Evolutionary conservation across 352 stramenopile species (phyloP).

Genomic region (Phytophthora cactorum): DNA sequence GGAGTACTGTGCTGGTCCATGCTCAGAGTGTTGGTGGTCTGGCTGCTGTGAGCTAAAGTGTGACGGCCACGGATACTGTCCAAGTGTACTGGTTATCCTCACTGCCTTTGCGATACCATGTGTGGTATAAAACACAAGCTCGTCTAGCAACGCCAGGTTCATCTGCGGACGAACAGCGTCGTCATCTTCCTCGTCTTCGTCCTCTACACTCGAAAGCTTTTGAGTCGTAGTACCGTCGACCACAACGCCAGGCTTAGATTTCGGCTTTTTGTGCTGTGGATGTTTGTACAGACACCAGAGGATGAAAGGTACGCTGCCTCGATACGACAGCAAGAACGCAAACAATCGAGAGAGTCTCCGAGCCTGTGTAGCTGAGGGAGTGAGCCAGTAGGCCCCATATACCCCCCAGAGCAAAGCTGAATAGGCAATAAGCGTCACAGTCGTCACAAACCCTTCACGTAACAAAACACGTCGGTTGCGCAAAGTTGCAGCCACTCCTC

Average conservation of each 20-base stretch:
- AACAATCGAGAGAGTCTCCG: constrained; percentile 62
- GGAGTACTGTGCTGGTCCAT: constrained; percentile 29
- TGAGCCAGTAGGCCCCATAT: constrained; percentile 73
- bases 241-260: constrained; percentile 30
- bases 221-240: constrained; percentile 17
- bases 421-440: constrained; percentile 72
- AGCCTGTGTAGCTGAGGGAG: constrained; percentile 29
- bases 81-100: constrained; percentile 33
- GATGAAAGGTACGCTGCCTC: constrained; percentile 71
- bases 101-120: constrained; percentile 73
- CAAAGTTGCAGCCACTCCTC: constrained; percentile 65
- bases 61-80: constrained; percentile 20
- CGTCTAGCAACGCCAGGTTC: constrained; percentile 77
- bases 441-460: constrained; percentile 77
- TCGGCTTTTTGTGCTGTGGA: constrained; percentile 23
- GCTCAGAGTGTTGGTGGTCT: constrained; percentile 13
- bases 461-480: constrained; percentile 60
- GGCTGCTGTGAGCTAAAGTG: neutral
- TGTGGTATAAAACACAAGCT: constrained; percentile 83
- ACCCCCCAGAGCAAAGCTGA: constrained; percentile 69
- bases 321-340: constrained; percentile 74
- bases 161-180: constrained; percentile 75
- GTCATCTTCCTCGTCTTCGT: constrained; percentile 54
- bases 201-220: constrained; percentile 10
- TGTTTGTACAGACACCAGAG: constrained; percentile 78